Percentiles rank a stretch among this genome's conserved stretches.
Conservation (phyloP, 805 yeast genomes). For the Teunomyces gatunensis region DNA sequence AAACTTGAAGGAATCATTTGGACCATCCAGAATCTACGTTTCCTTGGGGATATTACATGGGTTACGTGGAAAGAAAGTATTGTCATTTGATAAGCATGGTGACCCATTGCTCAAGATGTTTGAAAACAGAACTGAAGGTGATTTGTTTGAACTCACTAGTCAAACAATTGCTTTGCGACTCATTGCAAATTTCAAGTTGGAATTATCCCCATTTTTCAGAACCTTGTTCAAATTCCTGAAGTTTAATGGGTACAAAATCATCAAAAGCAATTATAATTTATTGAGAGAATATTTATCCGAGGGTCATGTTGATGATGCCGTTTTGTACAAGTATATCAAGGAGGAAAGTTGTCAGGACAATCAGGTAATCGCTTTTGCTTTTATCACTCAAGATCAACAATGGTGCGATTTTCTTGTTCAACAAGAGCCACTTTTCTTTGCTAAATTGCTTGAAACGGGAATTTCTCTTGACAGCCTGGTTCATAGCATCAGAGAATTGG, state of each 20-base stretch:
- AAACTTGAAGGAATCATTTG: constrained; percentile 53
- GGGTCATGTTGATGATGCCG: neutral
- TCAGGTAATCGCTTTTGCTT: constrained; percentile 5
- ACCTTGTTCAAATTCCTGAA: constrained; percentile 36
- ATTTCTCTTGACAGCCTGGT: neutral
- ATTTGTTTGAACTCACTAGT: constrained; percentile 46
- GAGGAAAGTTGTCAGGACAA: neutral
- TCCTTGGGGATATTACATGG: constrained; percentile 58
- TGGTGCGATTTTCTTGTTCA: neutral
- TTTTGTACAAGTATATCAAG: neutral
- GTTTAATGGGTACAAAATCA: constrained; percentile 34
- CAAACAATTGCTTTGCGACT: constrained; percentile 53
- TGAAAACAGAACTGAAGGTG: constrained; percentile 47
- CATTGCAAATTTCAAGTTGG: constrained; percentile 40
- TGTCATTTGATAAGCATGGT: constrained; percentile 27
- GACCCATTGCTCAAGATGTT: constrained; percentile 24
- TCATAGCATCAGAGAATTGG: neutral
- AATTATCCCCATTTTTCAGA: constrained; percentile 22
- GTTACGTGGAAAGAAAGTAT: constrained; percentile 28
- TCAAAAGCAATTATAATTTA: constrained; percentile 14
- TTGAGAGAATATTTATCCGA: constrained; percentile 15
- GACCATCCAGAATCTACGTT: constrained; percentile 65
- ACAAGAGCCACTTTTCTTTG: constrained; percentile 5
- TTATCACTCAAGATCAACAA: constrained; percentile 2
- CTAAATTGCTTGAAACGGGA: constrained; percentile 15